Evolutionary conservation across 208 protist genomes (phyloP).

Genomic region (Trypanosoma platydactyli): DNA sequence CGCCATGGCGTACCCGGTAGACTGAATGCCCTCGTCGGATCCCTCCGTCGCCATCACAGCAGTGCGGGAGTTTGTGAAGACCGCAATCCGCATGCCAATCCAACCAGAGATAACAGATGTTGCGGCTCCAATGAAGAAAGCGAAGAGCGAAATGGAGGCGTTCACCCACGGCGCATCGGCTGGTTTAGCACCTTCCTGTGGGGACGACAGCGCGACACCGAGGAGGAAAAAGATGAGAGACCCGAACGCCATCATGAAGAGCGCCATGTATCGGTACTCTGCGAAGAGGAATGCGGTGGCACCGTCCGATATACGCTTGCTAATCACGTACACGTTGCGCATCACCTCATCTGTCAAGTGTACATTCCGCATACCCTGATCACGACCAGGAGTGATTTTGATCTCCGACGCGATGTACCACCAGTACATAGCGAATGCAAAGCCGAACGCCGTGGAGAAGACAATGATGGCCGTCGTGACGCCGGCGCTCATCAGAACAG

Average conservation of each 20-base stretch:
- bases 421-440: slow-evolving; percentile 84
- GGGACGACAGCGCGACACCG: slow-evolving; percentile 58
- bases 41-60: slow-evolving; percentile 78
- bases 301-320: slow-evolving; percentile 74
- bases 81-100: slow-evolving; percentile 91
- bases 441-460: slow-evolving; percentile 50
- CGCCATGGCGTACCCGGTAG: slow-evolving; percentile 47
- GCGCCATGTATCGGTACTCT: slow-evolving; percentile 87
- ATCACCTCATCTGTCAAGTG: slow-evolving; percentile 84
- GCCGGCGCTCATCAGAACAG: slow-evolving; percentile 36
- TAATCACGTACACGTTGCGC: slow-evolving; percentile 83
- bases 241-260: slow-evolving; percentile 79
- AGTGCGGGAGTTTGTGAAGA: slow-evolving; percentile 87
- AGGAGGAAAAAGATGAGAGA: slow-evolving; percentile 78
- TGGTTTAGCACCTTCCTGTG: slow-evolving; percentile 33
- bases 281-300: slow-evolving; percentile 79
- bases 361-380: slow-evolving; percentile 58
- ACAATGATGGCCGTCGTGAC: slow-evolving; percentile 52
- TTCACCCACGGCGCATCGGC: slow-evolving; percentile 50
- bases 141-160: slow-evolving; percentile 60
- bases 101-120: slow-evolving; percentile 82
- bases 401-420: slow-evolving; percentile 69
- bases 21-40: slow-evolving; percentile 54
- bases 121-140: slow-evolving; percentile 72
- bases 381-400: slow-evolving; percentile 58